Evolutionary conservation across 2,329 filamentous ascomycete species (phyloP), one percentile per base, ranked within the genome.

Genomic region (Alternaria sp.): DNA sequence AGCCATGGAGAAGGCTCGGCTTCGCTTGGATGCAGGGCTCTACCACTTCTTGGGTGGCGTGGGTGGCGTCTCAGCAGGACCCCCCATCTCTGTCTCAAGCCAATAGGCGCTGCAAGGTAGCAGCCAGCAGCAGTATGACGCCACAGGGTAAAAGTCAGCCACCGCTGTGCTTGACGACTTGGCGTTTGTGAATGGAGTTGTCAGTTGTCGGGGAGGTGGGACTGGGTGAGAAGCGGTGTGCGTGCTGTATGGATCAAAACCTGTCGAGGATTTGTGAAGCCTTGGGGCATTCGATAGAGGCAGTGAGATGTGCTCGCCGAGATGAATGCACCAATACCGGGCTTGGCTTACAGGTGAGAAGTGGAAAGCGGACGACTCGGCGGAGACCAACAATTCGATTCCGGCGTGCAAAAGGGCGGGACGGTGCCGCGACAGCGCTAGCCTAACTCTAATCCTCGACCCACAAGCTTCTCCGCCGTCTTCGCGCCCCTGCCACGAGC

Each of bases 91-190:
- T 29, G 53, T 66, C 54, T 56, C 65, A 53, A 61, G 48, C 62
- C 60, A 56, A 56, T 62, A 48, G 41, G 56, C 55, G n/a, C 26
- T 37, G 24, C 48, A 33, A 34, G 55, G 49, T 41, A 44, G 31
- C 29, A 40, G 61, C 63, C 64, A 63, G 65, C 62, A 66, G 62
- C 63, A 50, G 63, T 62, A 66, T 69, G 65, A 73, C 71, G 73
- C 72, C 72, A 70, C 71, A 72, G 65, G 58, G 62, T 65, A 63
- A 64, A 68, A 66, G 71, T 72, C 69, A 68, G 68, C 73, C 73
- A 67, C 69, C 65, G 65, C 62, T 64, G 66, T 68, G 62, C 64
- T 66, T 50, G 59, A 44, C 39, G 49, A 61, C 71, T 73, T 72
- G 72, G 69, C 72, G 49, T 42, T n/a, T 39, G 17, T 41, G 50